A percentile compares a stretch with the other conserved stretches of the same genome.
Conservation (phyloP, 257 asterid species). For the Anisodus tanguticus region DNA sequence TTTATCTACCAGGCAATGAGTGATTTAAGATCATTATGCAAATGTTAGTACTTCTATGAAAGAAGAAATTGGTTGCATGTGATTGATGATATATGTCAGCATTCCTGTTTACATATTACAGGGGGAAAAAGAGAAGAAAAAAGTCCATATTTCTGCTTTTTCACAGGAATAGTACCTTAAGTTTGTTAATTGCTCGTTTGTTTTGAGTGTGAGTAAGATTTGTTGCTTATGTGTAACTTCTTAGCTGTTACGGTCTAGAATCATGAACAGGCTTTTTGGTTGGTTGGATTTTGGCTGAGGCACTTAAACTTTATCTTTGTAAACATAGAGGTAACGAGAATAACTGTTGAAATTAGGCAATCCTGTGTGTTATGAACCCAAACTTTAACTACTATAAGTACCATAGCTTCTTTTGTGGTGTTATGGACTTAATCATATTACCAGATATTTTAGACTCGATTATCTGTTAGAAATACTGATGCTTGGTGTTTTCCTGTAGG, state of each 20-base stretch:
- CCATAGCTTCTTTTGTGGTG: not conserved
- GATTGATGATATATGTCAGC: conserved; percentile 17
- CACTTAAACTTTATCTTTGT: not conserved
- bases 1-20: not conserved
- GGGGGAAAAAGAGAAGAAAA: not conserved
- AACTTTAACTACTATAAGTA: conserved; percentile 17
- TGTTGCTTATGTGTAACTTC: not conserved
- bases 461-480: not conserved
- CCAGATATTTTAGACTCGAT: not conserved
- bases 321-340: not conserved
- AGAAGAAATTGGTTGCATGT: not conserved
- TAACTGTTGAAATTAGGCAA: conserved; percentile 16
- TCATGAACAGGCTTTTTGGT: not conserved
- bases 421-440: not conserved
- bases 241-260: not conserved
- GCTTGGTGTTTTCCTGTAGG: conserved; percentile 52
- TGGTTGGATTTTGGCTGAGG: not conserved
- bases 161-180: not conserved
- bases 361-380: not conserved
- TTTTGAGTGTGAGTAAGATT: conserved; percentile 12
- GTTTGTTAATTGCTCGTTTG: not conserved
- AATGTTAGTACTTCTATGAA: not conserved
- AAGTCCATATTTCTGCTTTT: not conserved
- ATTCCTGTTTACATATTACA: not conserved
- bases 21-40: not conserved